A percentile compares a stretch with the other conserved stretches of the same genome.
phyloP scores from a whole-genome alignment of 331 rosid genomes.

The Dryas integrifolia region DNA sequence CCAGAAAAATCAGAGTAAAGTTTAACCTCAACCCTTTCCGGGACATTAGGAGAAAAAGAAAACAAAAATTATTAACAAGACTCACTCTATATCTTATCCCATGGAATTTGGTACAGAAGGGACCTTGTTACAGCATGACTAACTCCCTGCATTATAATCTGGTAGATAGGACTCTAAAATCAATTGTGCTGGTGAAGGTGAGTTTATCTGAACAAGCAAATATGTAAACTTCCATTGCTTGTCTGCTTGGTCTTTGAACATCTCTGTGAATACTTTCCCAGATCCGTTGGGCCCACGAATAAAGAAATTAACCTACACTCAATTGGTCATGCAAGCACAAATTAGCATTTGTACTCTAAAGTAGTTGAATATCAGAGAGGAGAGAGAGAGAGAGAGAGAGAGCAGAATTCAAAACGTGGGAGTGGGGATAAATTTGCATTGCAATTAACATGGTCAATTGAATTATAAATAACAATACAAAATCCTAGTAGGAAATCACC shows the following conservation, averaged over 20 bases:
- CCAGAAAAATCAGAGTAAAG: constrained; percentile 5
- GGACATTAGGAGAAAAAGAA: constrained; percentile 8
- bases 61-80: constrained; percentile 25
- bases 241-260: constrained; percentile 75
- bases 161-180: constrained; percentile 90
- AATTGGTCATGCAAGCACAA: constrained; percentile 3
- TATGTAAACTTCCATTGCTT: constrained; percentile 79
- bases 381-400: not conserved
- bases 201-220: constrained; percentile 73
- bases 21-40: constrained; percentile 17
- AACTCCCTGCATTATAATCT: constrained; percentile 43
- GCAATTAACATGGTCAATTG: not conserved
- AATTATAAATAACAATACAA: constrained; percentile 5
- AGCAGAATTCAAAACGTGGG: constrained; percentile 1
- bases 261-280: constrained; percentile 79
- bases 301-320: constrained; percentile 69
- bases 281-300: constrained; percentile 87
- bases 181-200: constrained; percentile 72
- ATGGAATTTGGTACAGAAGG: constrained; percentile 31
- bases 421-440: not conserved
- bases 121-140: constrained; percentile 24
- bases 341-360: not conserved
- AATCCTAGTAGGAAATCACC: constrained; percentile 40
- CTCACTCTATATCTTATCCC: constrained; percentile 17
- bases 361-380: not conserved